Conservation (phyloP, 306 rosid species). For the Cicer chorassanicum region DNA sequence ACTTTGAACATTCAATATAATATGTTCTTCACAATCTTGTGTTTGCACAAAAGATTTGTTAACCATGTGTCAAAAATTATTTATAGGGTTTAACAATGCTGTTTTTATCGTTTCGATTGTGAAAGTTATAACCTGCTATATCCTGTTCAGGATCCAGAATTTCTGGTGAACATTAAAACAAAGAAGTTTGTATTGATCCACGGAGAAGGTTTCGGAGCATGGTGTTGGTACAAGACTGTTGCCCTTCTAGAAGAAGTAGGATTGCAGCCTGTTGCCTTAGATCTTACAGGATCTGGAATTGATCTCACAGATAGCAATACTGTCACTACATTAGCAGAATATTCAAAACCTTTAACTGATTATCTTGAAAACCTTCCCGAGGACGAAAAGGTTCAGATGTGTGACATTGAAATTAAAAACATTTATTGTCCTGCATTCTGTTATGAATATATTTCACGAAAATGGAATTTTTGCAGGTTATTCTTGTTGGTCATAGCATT, state of each 20-base stretch:
- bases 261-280: slow-evolving; percentile 76
- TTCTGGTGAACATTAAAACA: slow-evolving; percentile 63
- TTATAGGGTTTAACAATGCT: not conserved
- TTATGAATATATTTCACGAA: slow-evolving; percentile 33
- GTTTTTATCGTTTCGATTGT: slow-evolving; percentile 24
- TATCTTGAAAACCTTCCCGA: slow-evolving; percentile 77
- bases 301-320: slow-evolving; percentile 77
- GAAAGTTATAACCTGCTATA: slow-evolving; percentile 27
- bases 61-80: not conserved
- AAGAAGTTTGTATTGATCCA: slow-evolving; percentile 80
- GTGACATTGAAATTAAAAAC: slow-evolving; percentile 23
- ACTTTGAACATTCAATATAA: slow-evolving; percentile 6
- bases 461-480: slow-evolving; percentile 63
- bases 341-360: slow-evolving; percentile 82
- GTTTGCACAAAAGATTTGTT: slow-evolving; percentile 24
- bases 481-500: slow-evolving; percentile 91
- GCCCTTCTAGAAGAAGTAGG: slow-evolving; percentile 84
- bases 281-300: slow-evolving; percentile 93
- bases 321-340: slow-evolving; percentile 70
- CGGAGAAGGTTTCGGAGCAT: slow-evolving; percentile 98
- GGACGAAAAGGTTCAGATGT: slow-evolving; percentile 77
- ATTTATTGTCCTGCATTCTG: slow-evolving; percentile 20
- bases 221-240: slow-evolving; percentile 98
- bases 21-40: slow-evolving; percentile 19
- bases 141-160: slow-evolving; percentile 58